Evolutionary conservation across 2,329 filamentous ascomycete genomes (phyloP), one percentile per base, ranked within the genome.

Genomic region (Talaromyces sp.): DNA sequence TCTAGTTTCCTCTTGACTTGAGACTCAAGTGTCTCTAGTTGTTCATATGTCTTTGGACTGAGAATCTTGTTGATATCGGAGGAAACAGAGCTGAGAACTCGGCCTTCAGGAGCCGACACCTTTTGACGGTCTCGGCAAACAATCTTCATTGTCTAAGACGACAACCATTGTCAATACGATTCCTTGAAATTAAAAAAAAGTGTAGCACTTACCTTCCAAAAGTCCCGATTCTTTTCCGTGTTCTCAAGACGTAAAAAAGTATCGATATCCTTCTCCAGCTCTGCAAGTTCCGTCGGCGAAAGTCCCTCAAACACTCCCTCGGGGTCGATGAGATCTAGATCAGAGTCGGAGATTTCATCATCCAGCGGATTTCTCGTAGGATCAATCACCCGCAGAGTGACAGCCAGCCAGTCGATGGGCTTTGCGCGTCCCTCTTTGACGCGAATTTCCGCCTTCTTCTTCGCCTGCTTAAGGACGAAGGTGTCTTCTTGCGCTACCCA

Each of bases 381-480:
- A 72, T 99, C 94, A 65, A 97, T 88, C 64, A 93, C 90, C 65
- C 91, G 88, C 64, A 99, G 79, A 62, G 90, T 95, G 69, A 97
- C 94, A 0, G 92, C 91, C 52, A 99, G 84, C 81, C 90, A 92
- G 77, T 99, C 94, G 69, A 97, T 93, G 10, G 93, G 90, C 71
- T 91, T 92, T 59, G 93, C 92, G 66, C 95, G 86, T 11, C 90
- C 89, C 74, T 95, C 92, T 67, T 92, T 90, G 52, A 97, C 92
- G 46, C 94, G 88, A 67, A 99, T 95, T 65, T 92, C 90, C 48
- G 94, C 93, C 80, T 97, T 97, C 80, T 95, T 97, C 82, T 97
- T 99, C 53, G 93, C 89, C 77, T 99, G 94, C 75, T 92, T 92
- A 70, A 99, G 80, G 60, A 97, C 94, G 70, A 99, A 99, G 65